A percentile compares a stretch with the other conserved stretches of the same genome.
phyloP scores from a whole-genome alignment of 2,329 filamentous ascomycete genomes.

The Emmonsiellopsis sp. region DNA sequence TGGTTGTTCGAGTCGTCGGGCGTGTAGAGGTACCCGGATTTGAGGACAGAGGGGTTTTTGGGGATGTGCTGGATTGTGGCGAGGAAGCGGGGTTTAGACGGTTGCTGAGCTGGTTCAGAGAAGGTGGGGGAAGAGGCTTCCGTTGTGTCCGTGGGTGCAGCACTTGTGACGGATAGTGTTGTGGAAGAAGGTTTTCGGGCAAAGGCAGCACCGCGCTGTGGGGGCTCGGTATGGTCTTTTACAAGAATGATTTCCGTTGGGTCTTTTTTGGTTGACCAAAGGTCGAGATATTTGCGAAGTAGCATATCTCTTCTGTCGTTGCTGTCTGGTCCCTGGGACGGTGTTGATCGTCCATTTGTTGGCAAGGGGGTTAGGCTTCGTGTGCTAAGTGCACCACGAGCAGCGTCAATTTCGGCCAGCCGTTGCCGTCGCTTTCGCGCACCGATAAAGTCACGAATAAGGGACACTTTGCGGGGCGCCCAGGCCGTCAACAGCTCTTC shows the following conservation, averaged over 20 bases:
- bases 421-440: conserved; percentile 65
- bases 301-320: conserved; percentile 30
- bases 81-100: conserved; percentile 54
- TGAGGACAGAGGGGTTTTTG: conserved; percentile 73
- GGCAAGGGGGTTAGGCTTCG: conserved; percentile 29
- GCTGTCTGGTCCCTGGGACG: conserved; percentile 25
- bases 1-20: conserved; percentile 67
- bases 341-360: conserved; percentile 18
- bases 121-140: conserved; percentile 2
- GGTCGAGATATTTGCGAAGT: conserved; percentile 32
- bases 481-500: conserved; percentile 79
- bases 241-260: conserved; percentile 36
- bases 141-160: conserved; percentile 10
- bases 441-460: conserved; percentile 79
- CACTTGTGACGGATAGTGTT: conserved; percentile 21
- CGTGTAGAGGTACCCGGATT: conserved; percentile 78
- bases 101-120: conserved; percentile 12
- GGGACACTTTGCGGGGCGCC: conserved; percentile 79
- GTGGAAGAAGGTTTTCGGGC: conserved; percentile 13
- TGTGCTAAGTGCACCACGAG: conserved; percentile 35
- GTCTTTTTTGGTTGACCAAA: conserved; percentile 35
- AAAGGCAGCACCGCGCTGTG: conserved; percentile 27
- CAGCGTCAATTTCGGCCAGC: conserved; percentile 68
- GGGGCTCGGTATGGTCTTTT: conserved; percentile 37
- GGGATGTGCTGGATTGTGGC: conserved; percentile 68